phyloP scores from a whole-genome alignment of 108 stramenopile species.

The Nitzschia inconspicua region DNA sequence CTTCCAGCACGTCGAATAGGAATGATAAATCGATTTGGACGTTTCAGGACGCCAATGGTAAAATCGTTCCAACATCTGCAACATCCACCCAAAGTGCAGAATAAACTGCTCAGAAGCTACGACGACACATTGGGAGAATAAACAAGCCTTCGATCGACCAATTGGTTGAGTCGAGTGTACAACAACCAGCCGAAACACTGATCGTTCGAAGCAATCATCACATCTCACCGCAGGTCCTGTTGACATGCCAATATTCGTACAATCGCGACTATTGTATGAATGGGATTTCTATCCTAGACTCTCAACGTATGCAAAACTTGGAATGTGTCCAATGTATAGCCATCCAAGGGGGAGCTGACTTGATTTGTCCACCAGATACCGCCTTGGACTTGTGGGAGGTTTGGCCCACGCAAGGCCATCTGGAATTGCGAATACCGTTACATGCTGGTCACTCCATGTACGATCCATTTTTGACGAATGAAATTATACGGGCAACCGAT shows the following conservation, averaged over 20 bases:
- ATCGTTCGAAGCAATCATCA: slow-evolving; percentile 18
- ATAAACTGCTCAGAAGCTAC: too few species aligned
- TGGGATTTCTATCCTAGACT: slow-evolving; percentile 4
- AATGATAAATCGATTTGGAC: too few species aligned
- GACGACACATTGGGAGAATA: too few species aligned
- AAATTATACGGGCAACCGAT: slow-evolving; percentile 67
- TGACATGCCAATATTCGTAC: slow-evolving; percentile 72
- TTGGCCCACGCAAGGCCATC: background rate
- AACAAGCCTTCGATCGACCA: too few species aligned
- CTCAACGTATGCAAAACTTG: slow-evolving; percentile 10
- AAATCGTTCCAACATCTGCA: too few species aligned
- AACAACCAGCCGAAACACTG: slow-evolving; percentile 21
- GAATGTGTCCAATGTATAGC: slow-evolving; percentile 47
- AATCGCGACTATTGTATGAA: slow-evolving; percentile 46
- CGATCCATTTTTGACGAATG: slow-evolving; percentile 57
- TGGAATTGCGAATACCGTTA: slow-evolving; percentile 65
- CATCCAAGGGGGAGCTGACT: slow-evolving; percentile 66
- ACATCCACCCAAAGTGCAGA: too few species aligned
- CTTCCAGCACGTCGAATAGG: too few species aligned
- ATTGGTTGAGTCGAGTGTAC: too few species aligned
- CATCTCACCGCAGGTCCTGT: slow-evolving; percentile 73
- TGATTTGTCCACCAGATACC: slow-evolving; percentile 73
- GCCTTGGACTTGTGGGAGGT: slow-evolving; percentile 54
- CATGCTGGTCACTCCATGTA: slow-evolving; percentile 78
- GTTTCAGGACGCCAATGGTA: too few species aligned